phyloP scores from a whole-genome alignment of 1,284 basidiomycete species.

The Apiotrichum gamsii region DNA sequence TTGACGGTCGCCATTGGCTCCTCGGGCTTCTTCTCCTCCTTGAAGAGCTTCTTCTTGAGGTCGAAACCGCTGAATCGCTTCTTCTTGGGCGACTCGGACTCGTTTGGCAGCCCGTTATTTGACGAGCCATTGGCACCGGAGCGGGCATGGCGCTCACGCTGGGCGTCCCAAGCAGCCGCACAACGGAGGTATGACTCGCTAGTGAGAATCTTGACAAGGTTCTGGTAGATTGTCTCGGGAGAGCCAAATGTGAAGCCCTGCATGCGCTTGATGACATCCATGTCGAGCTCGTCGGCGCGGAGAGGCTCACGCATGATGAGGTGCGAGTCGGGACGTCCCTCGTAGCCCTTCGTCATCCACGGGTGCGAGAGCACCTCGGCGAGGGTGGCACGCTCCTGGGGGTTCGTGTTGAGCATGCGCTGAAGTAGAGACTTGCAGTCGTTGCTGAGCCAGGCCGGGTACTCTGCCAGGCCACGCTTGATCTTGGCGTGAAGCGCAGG shows the following conservation, averaged over 20 bases:
- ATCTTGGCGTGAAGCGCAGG: conserved; percentile 98
- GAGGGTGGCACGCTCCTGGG: conserved; percentile 73
- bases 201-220: conserved; percentile 65
- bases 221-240: conserved; percentile 73
- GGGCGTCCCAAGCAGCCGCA: conserved; percentile 70
- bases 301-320: conserved; percentile 83
- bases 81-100: conserved; percentile 43
- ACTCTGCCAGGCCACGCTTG: conserved; percentile 93
- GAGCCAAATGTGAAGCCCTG: conserved; percentile 94
- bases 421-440: conserved; percentile 93
- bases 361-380: conserved; percentile 83
- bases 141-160: conserved; percentile 49
- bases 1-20: conserved; percentile 26
- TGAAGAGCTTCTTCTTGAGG: conserved; percentile 88
- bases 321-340: conserved; percentile 71
- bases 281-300: conserved; percentile 77
- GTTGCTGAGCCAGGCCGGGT: conserved; percentile 91
- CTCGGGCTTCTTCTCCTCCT: conserved; percentile 48
- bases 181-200: conserved; percentile 71
- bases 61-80: conserved; percentile 84
- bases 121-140: conserved; percentile 18
- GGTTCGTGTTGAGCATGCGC: conserved; percentile 93
- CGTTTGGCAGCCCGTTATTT: background rate
- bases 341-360: conserved; percentile 91
- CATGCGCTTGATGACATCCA: conserved; percentile 82